Base-by-base conservation (phyloP, 2,329 filamentous ascomycete genomes). In the Paracamarosporium sp. region DNA sequence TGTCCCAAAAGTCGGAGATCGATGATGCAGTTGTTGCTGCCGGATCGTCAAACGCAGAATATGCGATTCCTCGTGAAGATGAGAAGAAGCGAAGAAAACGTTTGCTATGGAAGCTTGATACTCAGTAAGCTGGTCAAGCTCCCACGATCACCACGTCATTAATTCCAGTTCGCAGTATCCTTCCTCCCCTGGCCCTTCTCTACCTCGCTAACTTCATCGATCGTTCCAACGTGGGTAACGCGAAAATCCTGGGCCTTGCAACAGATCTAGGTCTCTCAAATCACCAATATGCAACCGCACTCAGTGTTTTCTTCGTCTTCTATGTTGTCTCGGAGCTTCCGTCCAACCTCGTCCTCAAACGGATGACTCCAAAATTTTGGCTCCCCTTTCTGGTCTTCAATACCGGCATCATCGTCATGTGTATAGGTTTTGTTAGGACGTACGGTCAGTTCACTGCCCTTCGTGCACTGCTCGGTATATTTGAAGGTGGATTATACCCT, bases 171-270 rank as follows among this genome's bases (percentile, higher is more conserved):
- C 12, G 15, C 46, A 88, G 86, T 46, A 83, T 89, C 25, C 76
- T 90, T 5, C 87, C 87, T 0, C 75, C 88, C 9, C 79, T 90
- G 15, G 82, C 86, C 0, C 67, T 90, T 0, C 77, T 90, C 1
- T 89, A 89, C 63, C 79, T 90, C 5, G 89, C 85, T 74, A 89
- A 86, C 1, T 85, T 85, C 60, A 78, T 85, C 53, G 89, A 91
- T 72, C 83, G 89, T 38, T 89, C 88, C 15, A 91, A 91, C 69
- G 86, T 91, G 35, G 88, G 88, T 38, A 90, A 91, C 66, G 88
- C 88, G 22, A 86, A 86, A 59, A 85, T 90, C 8, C 81, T 88
- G 47, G 84, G 85, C 1, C 79, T 91, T 12, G 85, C 89, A 63
- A 63, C 77, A 0, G 85, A 88, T 64, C 57, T 72, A 8, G 48